Evolutionary conservation across 225 moss, liverwort and hornwort genomes (phyloP).

Genomic region (Pseudoscleropodium purum): DNA sequence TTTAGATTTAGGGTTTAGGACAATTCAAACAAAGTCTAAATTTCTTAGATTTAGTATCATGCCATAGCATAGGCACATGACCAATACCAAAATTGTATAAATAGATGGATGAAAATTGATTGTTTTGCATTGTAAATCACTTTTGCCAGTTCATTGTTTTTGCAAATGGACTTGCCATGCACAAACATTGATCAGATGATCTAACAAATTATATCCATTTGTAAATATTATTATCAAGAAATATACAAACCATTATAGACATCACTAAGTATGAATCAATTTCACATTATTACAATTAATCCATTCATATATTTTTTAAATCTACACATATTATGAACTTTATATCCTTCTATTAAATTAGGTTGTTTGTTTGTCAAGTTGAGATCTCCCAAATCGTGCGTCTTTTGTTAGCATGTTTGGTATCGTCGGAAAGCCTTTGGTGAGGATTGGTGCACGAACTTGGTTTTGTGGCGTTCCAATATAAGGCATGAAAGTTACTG

Average conservation of each 20-base stretch:
- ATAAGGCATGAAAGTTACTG: too few species aligned
- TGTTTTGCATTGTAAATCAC: too few species aligned
- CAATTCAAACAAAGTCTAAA: not conserved
- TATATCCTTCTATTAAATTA: too few species aligned
- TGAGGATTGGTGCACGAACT: too few species aligned
- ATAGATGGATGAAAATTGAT: too few species aligned
- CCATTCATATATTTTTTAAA: rapidly evolving
- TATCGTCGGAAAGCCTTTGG: too few species aligned
- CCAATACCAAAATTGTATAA: not conserved
- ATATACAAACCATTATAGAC: not conserved
- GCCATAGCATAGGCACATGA: not conserved
- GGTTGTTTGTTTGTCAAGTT: too few species aligned
- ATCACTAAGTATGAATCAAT: not conserved
- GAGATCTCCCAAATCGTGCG: too few species aligned
- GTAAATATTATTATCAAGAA: not conserved
- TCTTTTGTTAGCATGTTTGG: too few species aligned
- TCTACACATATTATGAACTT: not conserved
- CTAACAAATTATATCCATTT: not conserved
- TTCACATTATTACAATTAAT: not conserved
- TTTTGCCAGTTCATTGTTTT: not conserved
- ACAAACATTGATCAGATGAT: not conserved
- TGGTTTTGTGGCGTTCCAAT: too few species aligned
- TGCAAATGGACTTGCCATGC: rapidly evolving
- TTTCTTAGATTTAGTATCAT: not conserved
- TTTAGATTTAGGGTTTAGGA: not conserved